A percentile compares a stretch with the other conserved stretches of the same genome.
Evolutionary conservation across 129 eudicot species (phyloP).

Genomic region (Escallonia herrerae): DNA sequence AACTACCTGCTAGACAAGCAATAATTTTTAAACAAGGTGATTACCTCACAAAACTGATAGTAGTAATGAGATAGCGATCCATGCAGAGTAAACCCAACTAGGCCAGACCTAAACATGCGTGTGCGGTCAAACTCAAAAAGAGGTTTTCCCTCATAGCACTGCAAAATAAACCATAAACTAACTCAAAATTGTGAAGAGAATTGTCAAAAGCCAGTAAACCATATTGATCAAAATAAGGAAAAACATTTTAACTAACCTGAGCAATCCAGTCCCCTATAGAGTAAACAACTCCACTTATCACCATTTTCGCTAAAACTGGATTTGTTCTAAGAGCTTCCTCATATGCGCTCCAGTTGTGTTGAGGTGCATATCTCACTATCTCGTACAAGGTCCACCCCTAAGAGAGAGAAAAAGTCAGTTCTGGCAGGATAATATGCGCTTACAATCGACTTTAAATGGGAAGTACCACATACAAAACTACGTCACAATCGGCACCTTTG

Average conservation of each 20-base stretch:
- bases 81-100: conserved; percentile 84
- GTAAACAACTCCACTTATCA: conserved; percentile 91
- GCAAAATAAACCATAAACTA: conserved; percentile 11
- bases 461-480: not conserved
- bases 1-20: not conserved
- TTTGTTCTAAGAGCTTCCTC: conserved; percentile 87
- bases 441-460: not conserved
- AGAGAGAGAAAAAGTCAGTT: conserved; percentile 7
- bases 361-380: conserved; percentile 87
- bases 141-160: conserved; percentile 97
- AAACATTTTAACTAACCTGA: conserved; percentile 36
- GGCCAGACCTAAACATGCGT: conserved; percentile 91
- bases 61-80: conserved; percentile 98
- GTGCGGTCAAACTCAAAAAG: conserved; percentile 85
- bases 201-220: not conserved
- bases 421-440: not conserved
- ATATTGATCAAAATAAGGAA: not conserved
- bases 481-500: not conserved
- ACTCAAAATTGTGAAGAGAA: not conserved
- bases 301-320: conserved; percentile 86
- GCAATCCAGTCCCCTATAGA: conserved; percentile 97
- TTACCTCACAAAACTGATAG: conserved; percentile 90
- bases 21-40: not conserved
- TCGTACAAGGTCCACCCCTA: conserved; percentile 95
- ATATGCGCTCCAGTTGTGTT: conserved; percentile 88